Conservation (phyloP, 257 asterid genomes). For the Scutellaria baicalensis region DNA sequence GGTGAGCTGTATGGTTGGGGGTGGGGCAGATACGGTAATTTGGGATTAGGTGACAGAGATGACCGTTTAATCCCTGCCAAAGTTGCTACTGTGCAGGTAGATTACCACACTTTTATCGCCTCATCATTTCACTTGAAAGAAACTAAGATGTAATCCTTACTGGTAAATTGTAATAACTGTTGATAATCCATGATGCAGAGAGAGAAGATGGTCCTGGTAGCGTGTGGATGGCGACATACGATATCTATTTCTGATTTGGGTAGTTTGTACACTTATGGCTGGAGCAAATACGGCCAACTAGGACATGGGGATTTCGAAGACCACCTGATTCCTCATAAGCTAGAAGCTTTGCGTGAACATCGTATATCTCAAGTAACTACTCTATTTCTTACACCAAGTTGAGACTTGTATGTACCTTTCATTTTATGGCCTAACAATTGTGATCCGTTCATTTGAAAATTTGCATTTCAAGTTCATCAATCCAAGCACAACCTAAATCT, state of each 20-base stretch:
- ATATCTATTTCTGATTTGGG: constrained; percentile 84
- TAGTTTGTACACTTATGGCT: constrained; percentile 77
- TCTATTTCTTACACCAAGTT: neutral
- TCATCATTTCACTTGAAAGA: no score
- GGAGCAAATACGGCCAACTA: constrained; percentile 98
- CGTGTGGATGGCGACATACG: constrained; percentile 99
- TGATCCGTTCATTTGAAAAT: no score
- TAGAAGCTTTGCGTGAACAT: constrained; percentile 51
- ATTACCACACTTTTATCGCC: neutral
- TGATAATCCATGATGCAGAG: constrained; percentile 36
- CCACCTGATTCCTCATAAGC: constrained; percentile 79
- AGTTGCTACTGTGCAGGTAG: constrained; percentile 67
- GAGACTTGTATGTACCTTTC: neutral
- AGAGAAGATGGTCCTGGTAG: constrained; percentile 78
- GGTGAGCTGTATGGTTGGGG: constrained; percentile 99
- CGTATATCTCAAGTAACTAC: constrained; percentile 63
- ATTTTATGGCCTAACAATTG: no score
- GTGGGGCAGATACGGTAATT: constrained; percentile 97
- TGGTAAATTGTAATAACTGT: no score
- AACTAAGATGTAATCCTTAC: no score
- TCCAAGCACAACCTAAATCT: no score
- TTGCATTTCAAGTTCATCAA: no score
- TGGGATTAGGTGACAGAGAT: constrained; percentile 90
- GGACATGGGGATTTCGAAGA: constrained; percentile 98
- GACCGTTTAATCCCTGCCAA: constrained; percentile 81